These are phyloP conservation scores for Endoconidiophora laricicola DNA, from an alignment of 2,329 filamentous ascomycete genomes.

Conservation along the genomic window DNA sequence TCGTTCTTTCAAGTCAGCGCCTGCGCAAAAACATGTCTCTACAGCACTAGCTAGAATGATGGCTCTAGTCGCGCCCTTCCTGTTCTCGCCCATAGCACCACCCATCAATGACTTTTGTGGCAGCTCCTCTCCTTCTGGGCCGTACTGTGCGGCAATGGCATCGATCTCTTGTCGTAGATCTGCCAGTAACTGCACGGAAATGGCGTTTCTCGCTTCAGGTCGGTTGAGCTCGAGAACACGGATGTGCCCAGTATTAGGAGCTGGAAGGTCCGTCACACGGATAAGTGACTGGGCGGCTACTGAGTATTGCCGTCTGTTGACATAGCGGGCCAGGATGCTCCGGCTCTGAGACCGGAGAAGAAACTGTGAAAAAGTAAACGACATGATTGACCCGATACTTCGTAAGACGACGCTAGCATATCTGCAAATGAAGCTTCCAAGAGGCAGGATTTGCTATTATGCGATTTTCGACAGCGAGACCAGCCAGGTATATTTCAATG, in stretches of 20 bases:
- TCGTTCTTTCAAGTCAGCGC: slow-evolving; percentile 85
- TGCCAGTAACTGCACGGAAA: slow-evolving; percentile 61
- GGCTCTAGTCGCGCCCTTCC: slow-evolving; percentile 51
- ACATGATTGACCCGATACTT: neutral
- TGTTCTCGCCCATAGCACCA: slow-evolving; percentile 26
- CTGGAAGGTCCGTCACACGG: slow-evolving; percentile 57
- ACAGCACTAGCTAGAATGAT: slow-evolving; percentile 70
- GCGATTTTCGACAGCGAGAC: too few species aligned
- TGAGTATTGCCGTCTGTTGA: slow-evolving; percentile 23
- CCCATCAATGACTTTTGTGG: slow-evolving; percentile 26
- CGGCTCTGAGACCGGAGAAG: neutral
- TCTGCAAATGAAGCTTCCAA: too few species aligned
- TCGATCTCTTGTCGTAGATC: slow-evolving; percentile 58
- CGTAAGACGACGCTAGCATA: too few species aligned
- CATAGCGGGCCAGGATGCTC: neutral
- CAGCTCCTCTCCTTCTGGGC: slow-evolving; percentile 39
- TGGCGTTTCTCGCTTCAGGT: slow-evolving; percentile 73
- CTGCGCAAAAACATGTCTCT: slow-evolving; percentile 83
- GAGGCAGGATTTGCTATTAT: too few species aligned
- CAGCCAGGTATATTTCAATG: too few species aligned
- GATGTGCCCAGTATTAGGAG: slow-evolving; percentile 67
- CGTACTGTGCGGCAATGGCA: slow-evolving; percentile 50
- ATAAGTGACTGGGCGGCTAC: slow-evolving; percentile 37
- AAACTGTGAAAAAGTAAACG: neutral
- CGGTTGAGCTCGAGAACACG: slow-evolving; percentile 78